Conservation (phyloP, 164 flowering plant species). For the Aristolochia fimbriata region DNA sequence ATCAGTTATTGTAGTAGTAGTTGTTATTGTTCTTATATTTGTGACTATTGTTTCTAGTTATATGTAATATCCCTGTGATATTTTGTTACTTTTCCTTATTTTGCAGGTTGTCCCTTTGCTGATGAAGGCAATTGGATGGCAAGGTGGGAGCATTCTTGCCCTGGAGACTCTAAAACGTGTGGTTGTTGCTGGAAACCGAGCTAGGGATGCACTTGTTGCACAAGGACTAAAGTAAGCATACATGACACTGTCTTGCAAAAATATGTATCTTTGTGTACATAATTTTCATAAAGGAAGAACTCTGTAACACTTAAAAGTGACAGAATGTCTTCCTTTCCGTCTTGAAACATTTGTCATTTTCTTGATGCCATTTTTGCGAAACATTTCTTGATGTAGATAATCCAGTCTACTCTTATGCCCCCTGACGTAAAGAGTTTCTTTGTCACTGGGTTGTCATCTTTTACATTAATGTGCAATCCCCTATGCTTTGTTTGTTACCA, state of each 20-base stretch:
- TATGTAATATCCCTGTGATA: neutral
- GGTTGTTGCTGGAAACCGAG: slow-evolving; percentile 97
- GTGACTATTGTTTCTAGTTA: neutral
- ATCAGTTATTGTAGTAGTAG: neutral
- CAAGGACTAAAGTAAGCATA: slow-evolving; percentile 89
- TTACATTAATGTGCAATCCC: no score
- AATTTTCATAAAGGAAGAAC: no score
- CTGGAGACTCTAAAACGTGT: slow-evolving; percentile 98
- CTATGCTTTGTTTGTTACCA: no score
- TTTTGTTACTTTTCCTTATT: neutral
- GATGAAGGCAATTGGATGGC: slow-evolving; percentile 99
- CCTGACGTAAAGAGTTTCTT: no score
- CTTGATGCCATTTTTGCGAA: no score
- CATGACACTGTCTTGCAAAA: neutral
- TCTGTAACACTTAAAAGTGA: no score
- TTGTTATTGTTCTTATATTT: neutral
- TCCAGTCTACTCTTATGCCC: no score
- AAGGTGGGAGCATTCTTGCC: slow-evolving; percentile 96
- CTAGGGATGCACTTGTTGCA: slow-evolving; percentile 98
- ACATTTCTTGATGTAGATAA: no score
- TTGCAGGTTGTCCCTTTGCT: slow-evolving; percentile 94
- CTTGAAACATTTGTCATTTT: no score
- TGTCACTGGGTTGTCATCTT: no score
- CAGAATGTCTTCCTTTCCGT: no score
- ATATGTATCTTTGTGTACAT: no score